These are phyloP conservation scores for Claviceps monticola DNA, from an alignment of 2,329 filamentous ascomycete genomes.

Conservation along the genomic window DNA sequence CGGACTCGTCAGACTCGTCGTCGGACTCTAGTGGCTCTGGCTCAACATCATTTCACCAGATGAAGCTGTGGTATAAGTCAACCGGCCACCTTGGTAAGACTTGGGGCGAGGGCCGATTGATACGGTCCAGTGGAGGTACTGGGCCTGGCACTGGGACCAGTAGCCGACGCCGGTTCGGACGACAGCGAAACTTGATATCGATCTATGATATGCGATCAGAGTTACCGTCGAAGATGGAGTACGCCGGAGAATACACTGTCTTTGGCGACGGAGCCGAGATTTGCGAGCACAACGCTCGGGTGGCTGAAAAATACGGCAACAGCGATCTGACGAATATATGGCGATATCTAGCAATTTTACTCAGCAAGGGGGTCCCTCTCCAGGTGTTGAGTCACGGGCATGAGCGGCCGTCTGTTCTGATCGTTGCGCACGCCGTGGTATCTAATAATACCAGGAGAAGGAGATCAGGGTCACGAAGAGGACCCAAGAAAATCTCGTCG, in stretches of 20 bases:
- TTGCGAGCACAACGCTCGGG: constrained; percentile 68
- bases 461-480: background rate
- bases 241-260: constrained; percentile 70
- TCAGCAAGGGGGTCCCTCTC: constrained; percentile 63
- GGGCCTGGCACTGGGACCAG: constrained; percentile 36
- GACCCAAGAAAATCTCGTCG: background rate
- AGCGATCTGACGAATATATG: constrained; percentile 68
- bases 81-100: constrained; percentile 38
- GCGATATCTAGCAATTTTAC: constrained; percentile 63
- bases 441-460: constrained; percentile 21
- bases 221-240: constrained; percentile 63
- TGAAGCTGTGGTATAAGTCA: constrained; percentile 42
- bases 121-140: constrained; percentile 43
- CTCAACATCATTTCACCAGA: constrained; percentile 47
- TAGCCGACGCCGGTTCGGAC: constrained; percentile 32
- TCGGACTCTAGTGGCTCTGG: constrained; percentile 40
- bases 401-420: constrained; percentile 45
- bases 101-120: constrained; percentile 42
- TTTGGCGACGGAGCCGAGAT: constrained; percentile 72
- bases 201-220: constrained; percentile 57
- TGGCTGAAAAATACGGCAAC: constrained; percentile 59
- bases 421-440: constrained; percentile 52
- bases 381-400: constrained; percentile 44
- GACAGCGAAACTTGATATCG: constrained; percentile 55
- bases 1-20: too few relatives aligned